Evolutionary conservation across 345 rosid genomes (phyloP), one percentile per base, ranked within the genome.

Genomic region (Rhodamnia argentea): DNA sequence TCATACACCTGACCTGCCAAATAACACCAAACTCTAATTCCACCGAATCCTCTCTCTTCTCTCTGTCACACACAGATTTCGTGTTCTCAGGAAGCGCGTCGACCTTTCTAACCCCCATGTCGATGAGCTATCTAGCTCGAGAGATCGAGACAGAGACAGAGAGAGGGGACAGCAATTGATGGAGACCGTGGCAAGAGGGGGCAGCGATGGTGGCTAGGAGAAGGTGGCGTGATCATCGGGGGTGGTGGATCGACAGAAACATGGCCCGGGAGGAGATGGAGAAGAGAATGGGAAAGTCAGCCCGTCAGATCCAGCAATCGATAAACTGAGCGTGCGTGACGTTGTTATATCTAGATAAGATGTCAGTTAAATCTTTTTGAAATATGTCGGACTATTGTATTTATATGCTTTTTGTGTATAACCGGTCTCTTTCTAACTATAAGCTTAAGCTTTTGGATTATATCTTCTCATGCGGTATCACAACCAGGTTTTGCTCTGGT

Each of bases 381-480:
- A 53, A 53, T 58, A 58, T 58, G 12, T 59, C 32, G 8, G 2
- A 60, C 10, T 27, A 13, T 13, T 0, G 9, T 13, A 14, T 59
- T 13, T 59, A 5, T n/a, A n/a, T n/a, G 4, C 0, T 59, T 5
- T 58, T 58, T 5, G 1, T 59, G 26, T n/a, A 13, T 1, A n/a
- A 27, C 5, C 9, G 18, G 2, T 62, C 11, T 27, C 18, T 22
- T 1, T 62, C 75, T 14, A 29, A 14, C 0, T 29, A 29, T 29
- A 62, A 29, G 2, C 3, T 62, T 29, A 62, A 62, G 40, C 0
- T 62, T 29, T 29, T 27, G 7, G 37, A 62, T 29, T 15, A 4
- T 0, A 15, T 29, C 42, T 62, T 29, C 42, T 3, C 4, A 29
- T 1, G 16, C 8, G 2, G 0, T 18, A 62, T 29, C 11, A 3